Evolutionary conservation across 2,329 filamentous ascomycete species (phyloP), one percentile per base, ranked within the genome.

Genomic region (Pestalotiopsis sp.): DNA sequence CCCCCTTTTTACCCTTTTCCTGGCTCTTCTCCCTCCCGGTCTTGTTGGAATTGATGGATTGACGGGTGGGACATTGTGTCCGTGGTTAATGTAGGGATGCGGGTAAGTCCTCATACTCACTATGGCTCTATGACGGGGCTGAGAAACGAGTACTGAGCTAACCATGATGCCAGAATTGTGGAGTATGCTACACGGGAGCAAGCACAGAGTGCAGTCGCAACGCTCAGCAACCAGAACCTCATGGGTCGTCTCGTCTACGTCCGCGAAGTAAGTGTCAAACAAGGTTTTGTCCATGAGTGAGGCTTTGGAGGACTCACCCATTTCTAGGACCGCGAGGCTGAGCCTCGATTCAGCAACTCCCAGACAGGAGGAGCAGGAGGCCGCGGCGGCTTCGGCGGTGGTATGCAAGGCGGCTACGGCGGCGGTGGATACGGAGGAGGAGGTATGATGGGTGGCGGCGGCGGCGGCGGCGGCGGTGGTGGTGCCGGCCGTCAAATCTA

Each of bases 181-280:
- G 96, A 99, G 92, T 99, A 99, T 91, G 95, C 95, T 83, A 98
- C 95, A 78, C 93, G 95, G 90, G 96, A 99, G 80, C 94, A 99
- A 92, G 96, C 96, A 81, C 96, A 98, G 84, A 92, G 94, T 83
- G 96, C 96, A 80, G 96, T 99, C 85, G 92, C 93, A 83, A 96
- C 94, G 80, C 93, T 99, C 84, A 98, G 95, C 90, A 99, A 99
- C 86, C 95, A 98, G 84, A 98, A 97, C 82, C 87, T 99, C 71
- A 98, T 98, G 95, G 96, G 96, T 70, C 92, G 96, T 82, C 92
- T 99, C 77, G 94, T 99, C 81, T 99, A 99, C 82, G 96, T 99
- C 81, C 93, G 96, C 84, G 96, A 99, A 89, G 95, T 97, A 88
- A 77, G 85, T 79, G 64, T 25, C 56, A 31, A 67, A 45, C 49